A percentile compares a stretch with the other conserved stretches of the same genome.
These are phyloP conservation scores for Porogramme epimiltina DNA, from an alignment of 1,284 basidiomycete species.

Conservation along the genomic window DNA sequence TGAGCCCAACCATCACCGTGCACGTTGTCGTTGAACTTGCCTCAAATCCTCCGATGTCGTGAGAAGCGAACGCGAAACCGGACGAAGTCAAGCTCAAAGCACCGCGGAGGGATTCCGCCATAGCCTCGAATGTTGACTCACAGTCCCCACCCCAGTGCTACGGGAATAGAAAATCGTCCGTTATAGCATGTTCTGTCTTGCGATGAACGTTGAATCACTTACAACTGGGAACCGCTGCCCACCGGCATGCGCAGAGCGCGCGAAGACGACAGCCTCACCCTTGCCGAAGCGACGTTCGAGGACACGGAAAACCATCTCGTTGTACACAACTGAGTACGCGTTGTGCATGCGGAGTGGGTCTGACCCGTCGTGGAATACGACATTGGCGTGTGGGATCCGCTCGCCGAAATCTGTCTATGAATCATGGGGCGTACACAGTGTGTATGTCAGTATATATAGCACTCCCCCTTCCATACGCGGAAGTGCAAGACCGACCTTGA, in stretches of 20 bases:
- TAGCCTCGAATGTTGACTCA: constrained; percentile 77
- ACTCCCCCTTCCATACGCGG: neutral
- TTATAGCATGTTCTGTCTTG: neutral
- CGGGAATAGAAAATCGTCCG: constrained; percentile 5
- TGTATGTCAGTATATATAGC: neutral
- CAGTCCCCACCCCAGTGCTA: constrained; percentile 80
- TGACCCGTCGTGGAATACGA: constrained; percentile 68
- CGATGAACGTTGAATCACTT: constrained; percentile 1
- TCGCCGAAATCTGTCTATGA: constrained; percentile 71
- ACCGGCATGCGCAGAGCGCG: constrained; percentile 64
- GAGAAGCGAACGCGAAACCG: constrained; percentile 72
- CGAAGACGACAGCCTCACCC: constrained; percentile 71
- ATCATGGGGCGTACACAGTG: neutral
- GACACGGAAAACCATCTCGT: constrained; percentile 67
- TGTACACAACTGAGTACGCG: constrained; percentile 67
- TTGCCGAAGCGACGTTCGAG: constrained; percentile 61
- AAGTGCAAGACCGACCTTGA: constrained; percentile 49
- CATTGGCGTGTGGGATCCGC: constrained; percentile 63
- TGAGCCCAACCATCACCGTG: neutral
- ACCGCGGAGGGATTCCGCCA: constrained; percentile 75
- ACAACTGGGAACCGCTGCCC: constrained; percentile 55
- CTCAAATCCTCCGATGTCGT: constrained; percentile 80
- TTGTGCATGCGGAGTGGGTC: constrained; percentile 72
- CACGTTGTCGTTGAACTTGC: constrained; percentile 20
- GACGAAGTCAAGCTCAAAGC: constrained; percentile 66